Conservation (phyloP, 352 stramenopile genomes). For the Globisporangium barbulae region DNA sequence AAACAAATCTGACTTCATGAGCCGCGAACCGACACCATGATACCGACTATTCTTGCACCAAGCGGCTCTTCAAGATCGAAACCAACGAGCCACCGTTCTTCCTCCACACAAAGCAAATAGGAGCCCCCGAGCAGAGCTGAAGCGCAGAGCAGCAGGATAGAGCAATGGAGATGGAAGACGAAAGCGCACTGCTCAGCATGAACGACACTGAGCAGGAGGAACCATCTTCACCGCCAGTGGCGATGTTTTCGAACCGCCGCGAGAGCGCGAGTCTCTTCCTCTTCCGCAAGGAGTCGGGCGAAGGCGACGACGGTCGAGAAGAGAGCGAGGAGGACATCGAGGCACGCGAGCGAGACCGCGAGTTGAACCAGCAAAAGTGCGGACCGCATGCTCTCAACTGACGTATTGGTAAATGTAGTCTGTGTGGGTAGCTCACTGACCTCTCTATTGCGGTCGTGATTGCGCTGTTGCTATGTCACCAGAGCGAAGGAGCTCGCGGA, state of each 20-base stretch:
- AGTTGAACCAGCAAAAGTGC: slow-evolving; percentile 49
- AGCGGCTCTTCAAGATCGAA: slow-evolving; percentile 4
- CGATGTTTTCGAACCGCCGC: slow-evolving; percentile 18
- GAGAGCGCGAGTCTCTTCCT: slow-evolving; percentile 53
- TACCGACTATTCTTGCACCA: neutral
- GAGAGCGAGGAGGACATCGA: slow-evolving; percentile 39
- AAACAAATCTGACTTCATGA: neutral
- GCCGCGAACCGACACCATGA: neutral
- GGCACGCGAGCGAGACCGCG: slow-evolving; percentile 32
- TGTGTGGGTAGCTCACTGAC: neutral
- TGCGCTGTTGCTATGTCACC: neutral
- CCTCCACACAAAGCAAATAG: neutral
- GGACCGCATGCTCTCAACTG: neutral
- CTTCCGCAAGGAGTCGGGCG: slow-evolving; percentile 33
- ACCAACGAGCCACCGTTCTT: neutral
- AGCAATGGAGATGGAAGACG: slow-evolving; percentile 1
- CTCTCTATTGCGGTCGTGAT: neutral
- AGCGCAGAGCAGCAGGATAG: neutral
- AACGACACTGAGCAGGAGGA: neutral
- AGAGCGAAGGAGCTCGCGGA: slow-evolving; percentile 55
- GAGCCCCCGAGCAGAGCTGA: neutral
- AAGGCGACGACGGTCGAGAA: slow-evolving; percentile 26
- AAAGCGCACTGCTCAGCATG: neutral
- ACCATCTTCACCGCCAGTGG: neutral
- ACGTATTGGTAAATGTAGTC: too few species aligned